phyloP scores from a whole-genome alignment of 2,329 filamentous ascomycete species.

The Venturia carpophila region DNA sequence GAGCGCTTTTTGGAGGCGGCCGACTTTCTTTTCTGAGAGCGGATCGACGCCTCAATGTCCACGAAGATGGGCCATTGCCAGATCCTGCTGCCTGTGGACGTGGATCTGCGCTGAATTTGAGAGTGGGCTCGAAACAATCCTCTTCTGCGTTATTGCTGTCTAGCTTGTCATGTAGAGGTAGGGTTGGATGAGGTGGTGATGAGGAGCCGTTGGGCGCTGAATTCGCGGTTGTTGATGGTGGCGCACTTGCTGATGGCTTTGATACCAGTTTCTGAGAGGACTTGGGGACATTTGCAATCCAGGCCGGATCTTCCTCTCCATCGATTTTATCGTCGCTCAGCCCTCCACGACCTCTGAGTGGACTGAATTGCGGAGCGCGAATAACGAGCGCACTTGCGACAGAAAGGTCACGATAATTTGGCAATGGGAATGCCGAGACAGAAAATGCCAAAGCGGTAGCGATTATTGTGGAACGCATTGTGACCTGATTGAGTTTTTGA shows the following conservation, averaged over 20 bases:
- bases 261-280: background rate
- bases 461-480: slow-evolving; percentile 3
- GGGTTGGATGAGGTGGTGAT: background rate
- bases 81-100: too few species aligned
- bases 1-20: background rate
- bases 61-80: too few species aligned
- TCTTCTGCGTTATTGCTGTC: background rate
- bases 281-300: background rate
- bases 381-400: background rate
- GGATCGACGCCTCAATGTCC: background rate
- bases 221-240: background rate
- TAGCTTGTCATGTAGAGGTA: background rate
- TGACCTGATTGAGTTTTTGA: background rate
- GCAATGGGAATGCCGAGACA: background rate
- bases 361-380: background rate
- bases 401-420: background rate
- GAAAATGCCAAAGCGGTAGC: background rate
- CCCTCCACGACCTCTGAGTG: background rate
- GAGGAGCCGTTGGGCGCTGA: background rate
- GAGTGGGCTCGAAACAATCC: background rate
- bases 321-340: background rate
- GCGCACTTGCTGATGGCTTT: background rate
- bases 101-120: background rate
- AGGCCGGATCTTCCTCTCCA: background rate
- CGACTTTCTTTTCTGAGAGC: background rate